These are phyloP conservation scores for Phytophthora tubulina DNA, from an alignment of 352 stramenopile genomes.

Conservation along the genomic window DNA sequence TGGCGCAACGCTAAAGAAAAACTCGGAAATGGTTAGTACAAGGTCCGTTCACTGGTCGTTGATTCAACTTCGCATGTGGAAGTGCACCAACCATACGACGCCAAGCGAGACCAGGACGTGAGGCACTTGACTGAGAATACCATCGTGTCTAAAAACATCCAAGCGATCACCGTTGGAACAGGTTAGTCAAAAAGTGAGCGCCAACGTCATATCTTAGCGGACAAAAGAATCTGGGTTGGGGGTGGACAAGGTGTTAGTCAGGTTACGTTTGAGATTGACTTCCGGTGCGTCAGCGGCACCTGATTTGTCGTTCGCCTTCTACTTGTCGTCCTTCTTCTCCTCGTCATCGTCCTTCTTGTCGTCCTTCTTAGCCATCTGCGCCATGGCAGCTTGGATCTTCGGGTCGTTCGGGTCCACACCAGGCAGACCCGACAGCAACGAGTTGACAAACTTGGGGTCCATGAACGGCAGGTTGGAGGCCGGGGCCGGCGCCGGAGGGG, in stretches of 20 bases:
- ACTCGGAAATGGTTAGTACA: slow-evolving; percentile 29
- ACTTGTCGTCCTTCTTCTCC: slow-evolving; percentile 90
- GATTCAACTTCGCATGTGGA: slow-evolving; percentile 15
- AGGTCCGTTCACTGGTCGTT: not conserved
- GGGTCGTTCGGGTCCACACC: slow-evolving; percentile 94
- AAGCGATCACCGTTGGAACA: not conserved
- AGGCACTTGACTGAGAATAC: slow-evolving; percentile 15
- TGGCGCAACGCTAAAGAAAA: slow-evolving; percentile 24
- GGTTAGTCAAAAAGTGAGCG: slow-evolving; percentile 18
- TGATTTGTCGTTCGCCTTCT: slow-evolving; percentile 34
- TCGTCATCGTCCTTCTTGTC: slow-evolving; percentile 87
- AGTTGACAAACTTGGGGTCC: slow-evolving; percentile 92
- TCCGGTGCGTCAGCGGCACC: slow-evolving; percentile 11
- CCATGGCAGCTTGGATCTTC: slow-evolving; percentile 92
- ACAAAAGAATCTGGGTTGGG: slow-evolving; percentile 5
- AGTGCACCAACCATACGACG: slow-evolving; percentile 23
- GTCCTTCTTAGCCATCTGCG: slow-evolving; percentile 85
- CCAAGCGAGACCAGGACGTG: slow-evolving; percentile 31
- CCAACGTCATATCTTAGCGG: slow-evolving; percentile 14
- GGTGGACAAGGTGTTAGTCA: slow-evolving; percentile 33
- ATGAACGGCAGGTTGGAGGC: slow-evolving; percentile 90
- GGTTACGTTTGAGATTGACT: slow-evolving; percentile 36
- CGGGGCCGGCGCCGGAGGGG: slow-evolving; percentile 75
- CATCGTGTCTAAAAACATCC: slow-evolving; percentile 4
- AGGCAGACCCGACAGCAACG: slow-evolving; percentile 86